Evolutionary conservation across 352 stramenopile species (phyloP).

Genomic region (Phytophthora tubulina): DNA sequence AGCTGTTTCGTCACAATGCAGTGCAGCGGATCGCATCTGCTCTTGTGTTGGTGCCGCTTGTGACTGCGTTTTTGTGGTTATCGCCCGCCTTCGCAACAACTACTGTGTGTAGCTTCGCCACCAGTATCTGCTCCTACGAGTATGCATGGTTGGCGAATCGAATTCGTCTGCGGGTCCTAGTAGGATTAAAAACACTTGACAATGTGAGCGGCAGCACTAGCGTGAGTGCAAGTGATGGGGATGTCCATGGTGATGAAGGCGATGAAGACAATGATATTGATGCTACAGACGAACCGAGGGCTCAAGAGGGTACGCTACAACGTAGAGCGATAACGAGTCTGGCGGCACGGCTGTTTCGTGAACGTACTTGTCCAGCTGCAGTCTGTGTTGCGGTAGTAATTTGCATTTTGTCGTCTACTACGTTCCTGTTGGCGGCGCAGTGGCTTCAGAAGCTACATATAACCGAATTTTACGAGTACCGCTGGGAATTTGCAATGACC

Average conservation of each 20-base stretch:
- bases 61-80: constrained; percentile 64
- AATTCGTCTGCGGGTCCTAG: constrained; percentile 50
- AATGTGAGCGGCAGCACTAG: background rate
- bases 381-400: background rate
- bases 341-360: background rate
- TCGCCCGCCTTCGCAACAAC: constrained; percentile 62
- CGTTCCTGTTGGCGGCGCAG: background rate
- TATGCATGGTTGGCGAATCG: constrained; percentile 63
- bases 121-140: constrained; percentile 60
- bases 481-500: constrained; percentile 1
- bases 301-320: background rate
- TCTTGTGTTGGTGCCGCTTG: constrained; percentile 48
- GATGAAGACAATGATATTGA: background rate
- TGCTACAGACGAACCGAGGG: background rate
- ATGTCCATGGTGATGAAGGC: background rate
- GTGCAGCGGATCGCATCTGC: constrained; percentile 61
- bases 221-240: background rate
- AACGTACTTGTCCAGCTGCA: background rate
- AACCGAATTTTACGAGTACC: background rate
- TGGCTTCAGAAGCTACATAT: constrained; percentile 1
- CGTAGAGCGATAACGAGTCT: constrained; percentile 5
- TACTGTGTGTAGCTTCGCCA: constrained; percentile 52
- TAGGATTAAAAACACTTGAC: constrained; percentile 20
- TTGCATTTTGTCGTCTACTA: background rate
- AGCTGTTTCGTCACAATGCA: constrained; percentile 35